Conservation (phyloP, 108 stramenopile genomes). For the Cyclotella atomus region DNA sequence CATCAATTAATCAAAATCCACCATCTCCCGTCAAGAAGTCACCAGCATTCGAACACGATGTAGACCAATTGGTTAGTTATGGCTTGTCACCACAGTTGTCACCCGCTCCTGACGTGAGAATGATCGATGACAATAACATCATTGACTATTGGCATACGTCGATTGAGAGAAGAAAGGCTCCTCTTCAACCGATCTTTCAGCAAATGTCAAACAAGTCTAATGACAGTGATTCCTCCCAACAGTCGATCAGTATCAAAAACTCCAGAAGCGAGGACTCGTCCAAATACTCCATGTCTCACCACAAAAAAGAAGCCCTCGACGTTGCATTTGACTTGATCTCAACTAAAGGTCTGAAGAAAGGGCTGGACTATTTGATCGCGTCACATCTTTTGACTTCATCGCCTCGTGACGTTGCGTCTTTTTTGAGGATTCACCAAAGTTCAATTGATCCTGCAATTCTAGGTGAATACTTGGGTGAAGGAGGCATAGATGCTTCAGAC, state of each 20-base stretch:
- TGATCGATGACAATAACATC: constrained; percentile 44
- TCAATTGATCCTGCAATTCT: constrained; percentile 79
- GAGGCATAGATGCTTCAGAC: constrained; percentile 68
- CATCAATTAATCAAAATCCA: constrained; percentile 13
- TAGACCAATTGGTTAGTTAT: constrained; percentile 17
- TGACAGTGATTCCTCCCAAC: constrained; percentile 20
- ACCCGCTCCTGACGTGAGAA: constrained; percentile 7
- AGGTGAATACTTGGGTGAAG: constrained; percentile 93
- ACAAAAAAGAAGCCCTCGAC: constrained; percentile 50
- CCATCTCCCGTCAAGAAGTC: constrained; percentile 24
- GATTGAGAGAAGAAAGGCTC: constrained; percentile 51
- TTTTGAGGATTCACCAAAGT: constrained; percentile 85
- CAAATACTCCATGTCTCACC: constrained; percentile 21
- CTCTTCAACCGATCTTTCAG: constrained; percentile 31
- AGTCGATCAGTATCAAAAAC: constrained; percentile 20
- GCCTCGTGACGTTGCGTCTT: constrained; percentile 88
- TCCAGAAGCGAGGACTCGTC: constrained; percentile 44
- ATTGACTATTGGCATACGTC: constrained; percentile 67
- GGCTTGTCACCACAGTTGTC: constrained; percentile 40
- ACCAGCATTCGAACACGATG: background rate
- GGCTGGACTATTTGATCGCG: constrained; percentile 91
- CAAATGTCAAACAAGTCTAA: background rate
- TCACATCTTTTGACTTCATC: constrained; percentile 88
- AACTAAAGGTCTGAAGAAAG: constrained; percentile 90
- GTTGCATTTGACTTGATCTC: constrained; percentile 81